These are phyloP conservation scores for Penicillium bovifimosum DNA, from an alignment of 495 filamentous ascomycete genomes.

Conservation along the genomic window DNA sequence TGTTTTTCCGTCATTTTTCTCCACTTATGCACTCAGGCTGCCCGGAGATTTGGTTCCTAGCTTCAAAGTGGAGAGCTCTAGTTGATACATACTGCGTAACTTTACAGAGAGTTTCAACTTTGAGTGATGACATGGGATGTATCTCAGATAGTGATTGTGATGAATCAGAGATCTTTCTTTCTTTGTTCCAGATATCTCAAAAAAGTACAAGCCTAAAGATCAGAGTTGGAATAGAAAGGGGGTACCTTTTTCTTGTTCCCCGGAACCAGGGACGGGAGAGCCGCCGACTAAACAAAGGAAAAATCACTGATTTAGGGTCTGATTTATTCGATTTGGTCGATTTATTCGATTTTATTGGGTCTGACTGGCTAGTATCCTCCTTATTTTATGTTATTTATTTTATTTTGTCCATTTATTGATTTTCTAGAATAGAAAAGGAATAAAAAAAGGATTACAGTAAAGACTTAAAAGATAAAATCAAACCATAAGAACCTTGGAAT, in stretches of 20 bases:
- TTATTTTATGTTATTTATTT: slow-evolving; percentile 7
- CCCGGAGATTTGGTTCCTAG: slow-evolving; percentile 26
- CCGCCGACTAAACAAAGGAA: slow-evolving; percentile 29
- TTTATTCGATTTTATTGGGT: slow-evolving; percentile 5
- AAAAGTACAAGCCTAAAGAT: neutral
- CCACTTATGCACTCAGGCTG: slow-evolving; percentile 20
- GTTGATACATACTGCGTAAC: slow-evolving; percentile 10
- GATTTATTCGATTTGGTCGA: slow-evolving; percentile 9
- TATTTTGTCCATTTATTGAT: slow-evolving; percentile 8
- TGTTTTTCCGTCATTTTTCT: slow-evolving; percentile 16
- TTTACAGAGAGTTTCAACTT: neutral
- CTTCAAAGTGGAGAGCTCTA: slow-evolving; percentile 19
- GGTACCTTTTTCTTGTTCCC: slow-evolving; percentile 29
- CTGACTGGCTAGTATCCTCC: slow-evolving; percentile 2
- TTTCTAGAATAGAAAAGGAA: neutral
- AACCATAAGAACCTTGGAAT: too few relatives aligned
- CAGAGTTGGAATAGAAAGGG: slow-evolving; percentile 24
- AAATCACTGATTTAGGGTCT: too few relatives aligned
- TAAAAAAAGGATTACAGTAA: neutral
- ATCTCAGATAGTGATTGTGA: slow-evolving; percentile 17
- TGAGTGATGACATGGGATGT: slow-evolving; percentile 6
- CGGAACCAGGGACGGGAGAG: slow-evolving; percentile 34
- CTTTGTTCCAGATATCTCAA: neutral
- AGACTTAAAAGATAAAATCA: slow-evolving; percentile 6
- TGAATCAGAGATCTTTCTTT: slow-evolving; percentile 13